Base-by-base conservation (phyloP, 352 stramenopile genomes). In the Globisporangium lucens region DNA sequence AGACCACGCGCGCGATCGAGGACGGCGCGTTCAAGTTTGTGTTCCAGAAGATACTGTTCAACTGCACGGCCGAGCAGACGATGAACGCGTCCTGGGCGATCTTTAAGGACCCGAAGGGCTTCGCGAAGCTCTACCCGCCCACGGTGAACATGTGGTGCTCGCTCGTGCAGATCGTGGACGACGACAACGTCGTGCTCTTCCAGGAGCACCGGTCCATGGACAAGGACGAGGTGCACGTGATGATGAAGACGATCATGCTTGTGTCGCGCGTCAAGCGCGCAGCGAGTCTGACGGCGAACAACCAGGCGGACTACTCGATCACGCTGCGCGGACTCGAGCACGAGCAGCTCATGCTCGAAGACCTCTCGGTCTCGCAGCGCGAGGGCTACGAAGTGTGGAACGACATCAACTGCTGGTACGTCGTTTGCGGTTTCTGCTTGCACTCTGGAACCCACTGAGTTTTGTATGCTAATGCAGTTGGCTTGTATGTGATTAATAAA, bases 361-460 rank as follows among this genome's bases (percentile, higher is more conserved):
- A 70, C 29, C 65, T 70, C 24, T 64, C 56, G 13, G 47, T 65
- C 46, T 65, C 65, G 22, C 6, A 29, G 13, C 33, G 41, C 9
- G 64, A 69, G 3, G 64, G 64, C 29, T 59, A 70, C 33, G 65
- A 67, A n/a, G 66, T 71, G 27, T 71, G 66, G 66, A 71, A 71
- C 52, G 66, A 67, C 52, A 57, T 67, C 59, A 67, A 64, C 33
- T 67, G 33, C 49, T 71, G 66, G 66, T 69, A 56, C 24, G 62
- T 56, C 24, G 52, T 61, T 20, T 17, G n/a, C 0, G 8, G 27
- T 29, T 33, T 4, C 2, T 30, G 12, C n/a, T 30, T 58, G 15
- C 20, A 24, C 17, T 35, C 9, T 30, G 35, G 29, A 3, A 13
- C 30, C n/a, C 15, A 27, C 27, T 13, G 9, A 33, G 10, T 8